Percentiles rank a stretch among this genome's conserved stretches.
Conservation (phyloP, 225 moss, liverwort and hornwort species). For the Asterella californica region DNA sequence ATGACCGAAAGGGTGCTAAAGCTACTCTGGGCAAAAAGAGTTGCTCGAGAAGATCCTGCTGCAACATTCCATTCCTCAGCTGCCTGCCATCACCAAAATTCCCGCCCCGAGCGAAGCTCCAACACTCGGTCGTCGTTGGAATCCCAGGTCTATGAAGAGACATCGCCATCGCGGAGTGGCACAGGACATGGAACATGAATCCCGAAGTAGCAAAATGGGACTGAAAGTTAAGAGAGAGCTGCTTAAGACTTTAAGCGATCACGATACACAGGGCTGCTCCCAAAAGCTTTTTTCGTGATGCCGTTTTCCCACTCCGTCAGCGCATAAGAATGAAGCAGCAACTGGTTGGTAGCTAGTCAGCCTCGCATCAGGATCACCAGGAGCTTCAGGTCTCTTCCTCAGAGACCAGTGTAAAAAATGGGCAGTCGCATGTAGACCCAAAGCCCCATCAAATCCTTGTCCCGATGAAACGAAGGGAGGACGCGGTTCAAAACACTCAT, state of each 20-base stretch:
- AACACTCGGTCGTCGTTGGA: not conserved
- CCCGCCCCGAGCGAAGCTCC: not conserved
- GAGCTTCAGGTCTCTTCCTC: constrained; percentile 14
- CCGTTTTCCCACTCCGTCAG: constrained; percentile 33
- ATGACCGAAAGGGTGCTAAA: constrained; percentile 19
- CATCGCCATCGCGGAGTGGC: not conserved
- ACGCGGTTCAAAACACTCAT: not conserved
- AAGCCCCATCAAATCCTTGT: constrained; percentile 15
- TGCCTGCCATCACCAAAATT: constrained; percentile 10
- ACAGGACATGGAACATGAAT: constrained; percentile 4
- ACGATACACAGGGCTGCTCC: constrained; percentile 45
- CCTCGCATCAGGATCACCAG: constrained; percentile 21
- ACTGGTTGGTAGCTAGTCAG: constrained; percentile 17
- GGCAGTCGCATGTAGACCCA: constrained; percentile 5
- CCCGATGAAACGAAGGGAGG: not conserved
- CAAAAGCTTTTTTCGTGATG: constrained; percentile 44
- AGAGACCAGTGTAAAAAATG: constrained; percentile 18
- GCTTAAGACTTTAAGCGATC: not conserved
- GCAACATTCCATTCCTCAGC: constrained; percentile 7
- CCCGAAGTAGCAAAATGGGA: constrained; percentile 19
- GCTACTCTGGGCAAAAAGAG: constrained; percentile 17
- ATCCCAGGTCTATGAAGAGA: not conserved
- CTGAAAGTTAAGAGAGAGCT: not conserved
- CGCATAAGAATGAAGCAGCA: constrained; percentile 31
- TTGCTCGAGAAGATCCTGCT: not conserved